A percentile compares a stretch with the other conserved stretches of the same genome.
Conservation (phyloP, 2,329 filamentous ascomycete species). For the Fusarium denticulatum region DNA sequence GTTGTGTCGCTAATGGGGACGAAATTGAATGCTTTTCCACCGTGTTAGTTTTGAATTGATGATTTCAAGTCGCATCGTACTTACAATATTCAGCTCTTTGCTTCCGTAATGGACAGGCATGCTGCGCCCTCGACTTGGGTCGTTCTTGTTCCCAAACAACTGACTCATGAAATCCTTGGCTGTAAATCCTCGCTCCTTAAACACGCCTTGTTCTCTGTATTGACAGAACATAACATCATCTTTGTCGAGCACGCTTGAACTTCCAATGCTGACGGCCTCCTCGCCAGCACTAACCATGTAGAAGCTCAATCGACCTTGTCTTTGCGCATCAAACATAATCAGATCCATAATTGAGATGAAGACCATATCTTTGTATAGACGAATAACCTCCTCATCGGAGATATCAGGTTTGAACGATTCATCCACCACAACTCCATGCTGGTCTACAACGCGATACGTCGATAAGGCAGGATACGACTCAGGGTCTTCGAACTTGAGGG, state of each 20-base stretch:
- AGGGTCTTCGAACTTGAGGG: conserved; percentile 80
- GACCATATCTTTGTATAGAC: conserved; percentile 73
- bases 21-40: conserved; percentile 76
- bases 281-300: conserved; percentile 98
- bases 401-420: conserved; percentile 75
- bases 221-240: conserved; percentile 93
- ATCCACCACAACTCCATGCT: conserved; percentile 86
- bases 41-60: conserved; percentile 5
- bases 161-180: conserved; percentile 95
- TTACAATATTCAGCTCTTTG: conserved; percentile 81
- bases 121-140: conserved; percentile 83
- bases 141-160: conserved; percentile 86
- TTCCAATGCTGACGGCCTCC: conserved; percentile 92
- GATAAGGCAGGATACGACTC: conserved; percentile 79
- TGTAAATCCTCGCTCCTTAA: conserved; percentile 87
- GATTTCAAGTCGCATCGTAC: conserved; percentile 43
- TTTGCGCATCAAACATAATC: conserved; percentile 97
- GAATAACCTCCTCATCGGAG: conserved; percentile 67
- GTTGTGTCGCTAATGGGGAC: conserved; percentile 86
- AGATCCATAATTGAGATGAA: conserved; percentile 87
- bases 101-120: conserved; percentile 99
- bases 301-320: conserved; percentile 92
- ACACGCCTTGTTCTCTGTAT: conserved; percentile 93
- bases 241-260: conserved; percentile 82
- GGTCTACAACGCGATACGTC: conserved; percentile 92